Base-by-base conservation (phyloP, 768 basidiomycete genomes). In the Suillus fuscotomentosus region DNA sequence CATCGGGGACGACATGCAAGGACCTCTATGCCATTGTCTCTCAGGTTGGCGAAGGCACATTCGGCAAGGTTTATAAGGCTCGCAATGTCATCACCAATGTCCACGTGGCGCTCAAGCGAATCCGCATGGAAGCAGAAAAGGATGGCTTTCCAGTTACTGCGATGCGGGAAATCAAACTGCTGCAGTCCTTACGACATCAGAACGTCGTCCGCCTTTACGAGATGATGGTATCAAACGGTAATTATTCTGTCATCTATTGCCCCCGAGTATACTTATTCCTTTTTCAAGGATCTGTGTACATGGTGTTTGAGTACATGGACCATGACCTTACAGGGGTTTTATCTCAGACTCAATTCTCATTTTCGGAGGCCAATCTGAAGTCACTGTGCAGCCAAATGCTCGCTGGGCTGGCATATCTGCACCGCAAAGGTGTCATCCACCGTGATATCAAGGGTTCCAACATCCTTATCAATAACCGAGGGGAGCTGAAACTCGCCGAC, bases 301-400 rank as follows among this genome's bases (percentile, higher is more conserved):
- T 99, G 97, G 97, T 99, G 45, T 95, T 99, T 71, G 96, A 99
- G 76, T 99, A 99, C 76, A 93, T 97, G 93, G 95, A 99, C 71
- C 97, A 99, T 73, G 97, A 99, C 73, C 81, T 99, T 61, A 98
- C 96, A 2, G 97, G 97, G 4, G 84, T 99, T 60, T 82, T 99
- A 34, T 92, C 94, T 3, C 96, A 98, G 78, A 91, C 86, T 1
- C 90, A 94, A 71, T 92, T 98, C 70, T 81, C 73, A 45, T 98
- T 99, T 73, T 84, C 86, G 0, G 85, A 88, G 24, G 94, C 92
- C 24, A 91, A 99, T 76, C 82, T 99, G 48, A 99, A 99, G 81
- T 97, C 96, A 0, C 85, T 99, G 60, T 95, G 92, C 73, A 85
- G 88, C 66, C 97, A 99, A 78, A 97, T 99, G 93, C 88, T 99